These are phyloP conservation scores for Penicillium verrucosum DNA, from an alignment of 2,329 filamentous ascomycete species.

Conservation along the genomic window DNA sequence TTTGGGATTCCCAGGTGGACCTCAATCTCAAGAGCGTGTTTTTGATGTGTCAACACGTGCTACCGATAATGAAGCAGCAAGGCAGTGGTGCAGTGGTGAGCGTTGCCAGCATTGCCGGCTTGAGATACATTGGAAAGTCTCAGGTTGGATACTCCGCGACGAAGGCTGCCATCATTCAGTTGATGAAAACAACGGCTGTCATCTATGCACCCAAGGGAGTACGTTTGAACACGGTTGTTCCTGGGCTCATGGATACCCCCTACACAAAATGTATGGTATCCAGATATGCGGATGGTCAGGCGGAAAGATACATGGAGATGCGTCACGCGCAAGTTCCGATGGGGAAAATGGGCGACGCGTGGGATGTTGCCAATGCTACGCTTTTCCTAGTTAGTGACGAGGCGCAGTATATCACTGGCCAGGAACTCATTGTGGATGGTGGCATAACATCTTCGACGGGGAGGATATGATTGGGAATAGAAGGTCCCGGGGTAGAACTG, in stretches of 20 bases:
- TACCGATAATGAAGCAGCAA: slow-evolving; percentile 27
- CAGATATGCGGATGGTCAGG: slow-evolving; percentile 46
- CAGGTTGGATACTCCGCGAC: slow-evolving; percentile 55
- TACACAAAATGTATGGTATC: slow-evolving; percentile 48
- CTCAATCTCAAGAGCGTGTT: slow-evolving; percentile 58
- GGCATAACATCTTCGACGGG: slow-evolving; percentile 30
- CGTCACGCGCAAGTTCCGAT: slow-evolving; percentile 28
- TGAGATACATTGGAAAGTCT: slow-evolving; percentile 52
- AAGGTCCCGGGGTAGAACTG: not conserved
- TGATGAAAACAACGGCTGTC: slow-evolving; percentile 50
- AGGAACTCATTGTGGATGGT: slow-evolving; percentile 38
- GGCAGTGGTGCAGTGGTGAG: slow-evolving; percentile 45
- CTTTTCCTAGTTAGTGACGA: slow-evolving; percentile 32
- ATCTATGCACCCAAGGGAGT: slow-evolving; percentile 41
- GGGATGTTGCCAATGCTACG: slow-evolving; percentile 35
- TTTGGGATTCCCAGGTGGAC: slow-evolving; percentile 54
- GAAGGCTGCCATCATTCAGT: slow-evolving; percentile 53
- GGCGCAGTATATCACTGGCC: slow-evolving; percentile 35
- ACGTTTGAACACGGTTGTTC: slow-evolving; percentile 53
- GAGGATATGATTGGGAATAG: not conserved
- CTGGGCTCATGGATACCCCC: slow-evolving; percentile 57
- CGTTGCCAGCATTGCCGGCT: slow-evolving; percentile 51
- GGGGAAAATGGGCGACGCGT: slow-evolving; percentile 33
- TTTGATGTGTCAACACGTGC: slow-evolving; percentile 46
- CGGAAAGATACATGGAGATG: slow-evolving; percentile 38